Evolutionary conservation across 495 filamentous ascomycete species (phyloP), one percentile per base, ranked within the genome.

Genomic region (Niebla homalea): DNA sequence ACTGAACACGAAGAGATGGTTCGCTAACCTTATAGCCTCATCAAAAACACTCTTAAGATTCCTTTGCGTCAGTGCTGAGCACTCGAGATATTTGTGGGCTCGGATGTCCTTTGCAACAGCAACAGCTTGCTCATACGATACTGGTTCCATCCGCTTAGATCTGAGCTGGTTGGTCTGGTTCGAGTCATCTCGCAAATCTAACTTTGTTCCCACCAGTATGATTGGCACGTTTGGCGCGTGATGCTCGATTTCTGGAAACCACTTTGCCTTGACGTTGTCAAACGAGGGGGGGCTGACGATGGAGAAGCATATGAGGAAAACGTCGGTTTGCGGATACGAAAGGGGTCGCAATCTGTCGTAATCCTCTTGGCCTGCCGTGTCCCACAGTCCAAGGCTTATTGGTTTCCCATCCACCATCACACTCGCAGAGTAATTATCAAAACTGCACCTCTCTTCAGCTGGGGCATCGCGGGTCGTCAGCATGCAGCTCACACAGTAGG

Each of bases 321-420:
- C 92, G 62, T 98, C 92, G 49, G 92, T 98, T 70, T 98, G 92
- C 4, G 92, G 92, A 65, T 98, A 98, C 19, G 90, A 96, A 43
- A 98, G 81, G 53, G 92, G 92, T 58, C 92, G 79, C 59, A 97
- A 79, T 64, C 92, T 79, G 66, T 98, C 92, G 68, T 98, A 96
- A 73, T 96, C 89, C 75, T 98, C 92, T 73, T 98, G 92, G 61
- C 92, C 92, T 58, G 92, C 92, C 59, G 92, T 98, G 81, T 98
- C 92, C 92, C 92, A 97, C 36, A 98, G 71, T 57, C 92, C 92
- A 57, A 98, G 70, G 67, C 89, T 95, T 66, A 98, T 94, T 36
- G 92, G 92, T 68, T 89, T 89, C 56, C 86, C 86, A 72, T 98
- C 92, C 41, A 98, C 92, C 86, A 94, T 94, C 23, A 98, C 92